Evolutionary conservation across 108 stramenopile genomes (phyloP).

Genomic region (Nitzschia sp.): DNA sequence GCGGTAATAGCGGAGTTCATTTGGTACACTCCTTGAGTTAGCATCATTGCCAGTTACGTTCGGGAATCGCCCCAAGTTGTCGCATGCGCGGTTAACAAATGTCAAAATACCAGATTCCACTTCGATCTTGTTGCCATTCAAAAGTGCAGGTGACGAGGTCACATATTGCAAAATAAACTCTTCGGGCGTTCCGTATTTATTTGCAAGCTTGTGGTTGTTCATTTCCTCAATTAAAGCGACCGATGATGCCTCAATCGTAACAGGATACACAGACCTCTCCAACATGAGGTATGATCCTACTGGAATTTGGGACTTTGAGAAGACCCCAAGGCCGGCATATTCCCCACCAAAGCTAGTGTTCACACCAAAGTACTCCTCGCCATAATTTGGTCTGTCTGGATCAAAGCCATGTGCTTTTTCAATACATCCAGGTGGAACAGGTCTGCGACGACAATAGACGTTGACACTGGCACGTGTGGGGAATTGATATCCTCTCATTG

Average conservation of each 20-base stretch:
- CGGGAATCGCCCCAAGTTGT: conserved; percentile 4
- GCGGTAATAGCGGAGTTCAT: conserved; percentile 9
- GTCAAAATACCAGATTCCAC: conserved; percentile 8
- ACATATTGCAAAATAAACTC: conserved; percentile 22
- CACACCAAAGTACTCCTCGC: conserved; percentile 2
- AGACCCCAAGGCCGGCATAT: conserved; percentile 47
- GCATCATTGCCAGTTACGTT: conserved; percentile 10
- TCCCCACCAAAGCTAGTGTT: conserved; percentile 16
- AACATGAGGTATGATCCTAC: conserved; percentile 30
- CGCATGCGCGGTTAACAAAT: conserved; percentile 1
- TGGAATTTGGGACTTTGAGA: conserved; percentile 33
- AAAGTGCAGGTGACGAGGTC: background rate
- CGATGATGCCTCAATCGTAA: conserved; percentile 7
- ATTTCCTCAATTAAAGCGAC: conserved; percentile 7
- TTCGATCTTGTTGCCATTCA: background rate
- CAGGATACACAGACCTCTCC: conserved; percentile 23
- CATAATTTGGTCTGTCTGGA: conserved; percentile 32
- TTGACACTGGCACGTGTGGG: conserved; percentile 50
- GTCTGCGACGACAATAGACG: conserved; percentile 39
- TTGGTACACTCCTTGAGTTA: background rate
- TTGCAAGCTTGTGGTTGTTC: background rate
- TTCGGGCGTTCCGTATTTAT: conserved; percentile 2
- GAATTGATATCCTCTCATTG: conserved; percentile 60
- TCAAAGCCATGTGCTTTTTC: conserved; percentile 32
- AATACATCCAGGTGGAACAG: conserved; percentile 23